Base-by-base conservation (phyloP, 129 eudicot genomes). In the Oenanthe sinensis region DNA sequence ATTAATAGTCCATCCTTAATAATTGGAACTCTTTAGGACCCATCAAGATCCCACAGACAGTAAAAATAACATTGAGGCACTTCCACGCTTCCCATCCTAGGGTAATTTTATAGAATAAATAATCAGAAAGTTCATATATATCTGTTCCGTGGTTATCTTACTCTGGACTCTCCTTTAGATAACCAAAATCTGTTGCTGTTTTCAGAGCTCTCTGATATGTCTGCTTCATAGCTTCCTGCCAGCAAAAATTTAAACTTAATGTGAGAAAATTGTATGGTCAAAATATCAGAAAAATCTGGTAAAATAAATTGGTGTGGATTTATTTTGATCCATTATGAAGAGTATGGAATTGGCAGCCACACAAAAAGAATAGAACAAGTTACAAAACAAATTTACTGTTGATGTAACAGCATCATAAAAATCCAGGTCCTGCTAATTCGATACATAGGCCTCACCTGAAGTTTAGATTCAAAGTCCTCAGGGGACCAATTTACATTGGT, bases 151-250 rank as follows among this genome's bases (percentile, higher is more conserved):
- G 20, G 22, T 42, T 78, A 48, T 63, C 99, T 95, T 95, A 95
- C 99, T 95, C 99, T 17, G 99, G 97, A 82, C 91, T 90, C 81
- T 95, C 99, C 84, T 92, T 95, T 77, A 85, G 92, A 79, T 90
- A 95, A 83, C 99, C 99, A 60, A 90, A 92, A 84, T 95, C 99
- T 4, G 86, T 81, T 40, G 99, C 97, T 76, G 97, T 91, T 85
- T 95, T 95, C 9, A 95, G 87, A 50, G 92, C 87, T 85, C 94
- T 90, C 78, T 92, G 91, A 78, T 95, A 95, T 17, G 99, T 95
- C 81, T 92, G 99, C 82, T 95, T 95, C 96, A 95, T 95, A 42
- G 99, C 94, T 79, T 95, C 97, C 99, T 95, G 96, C 76, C 81
- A 77, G 58, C 37, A 37, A 39, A 84, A 60, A 3, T 7, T 79